Conservation (phyloP, 2,329 filamentous ascomycete species). For the Fusarium continuum region DNA sequence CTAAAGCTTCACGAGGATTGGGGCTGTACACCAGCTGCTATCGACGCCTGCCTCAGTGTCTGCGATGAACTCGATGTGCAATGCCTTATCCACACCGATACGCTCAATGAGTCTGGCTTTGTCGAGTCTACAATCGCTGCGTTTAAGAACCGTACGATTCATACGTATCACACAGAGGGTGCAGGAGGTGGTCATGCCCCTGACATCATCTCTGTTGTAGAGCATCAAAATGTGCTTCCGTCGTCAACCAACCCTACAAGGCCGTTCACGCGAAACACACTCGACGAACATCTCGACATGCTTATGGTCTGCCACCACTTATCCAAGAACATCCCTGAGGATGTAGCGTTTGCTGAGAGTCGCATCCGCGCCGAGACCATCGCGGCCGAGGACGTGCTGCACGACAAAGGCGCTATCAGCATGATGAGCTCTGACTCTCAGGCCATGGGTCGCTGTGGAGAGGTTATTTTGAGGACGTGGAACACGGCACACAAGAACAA, state of each 20-base stretch:
- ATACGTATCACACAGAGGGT: conserved; percentile 97
- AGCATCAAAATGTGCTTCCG: conserved; percentile 87
- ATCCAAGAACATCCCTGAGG: conserved; percentile 91
- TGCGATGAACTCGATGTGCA: conserved; percentile 94
- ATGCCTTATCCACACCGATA: conserved; percentile 94
- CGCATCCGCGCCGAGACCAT: conserved; percentile 97
- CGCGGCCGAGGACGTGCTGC: conserved; percentile 93
- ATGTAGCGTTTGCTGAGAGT: conserved; percentile 93
- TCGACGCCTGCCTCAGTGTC: conserved; percentile 84
- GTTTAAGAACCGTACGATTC: conserved; percentile 87
- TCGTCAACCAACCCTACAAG: conserved; percentile 92
- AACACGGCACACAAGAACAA: conserved; percentile 99
- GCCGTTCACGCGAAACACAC: conserved; percentile 88
- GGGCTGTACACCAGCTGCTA: conserved; percentile 90
- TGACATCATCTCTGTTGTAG: conserved; percentile 94
- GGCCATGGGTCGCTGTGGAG: conserved; percentile 95
- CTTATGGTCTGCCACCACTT: conserved; percentile 98
- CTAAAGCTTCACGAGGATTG: conserved; percentile 97
- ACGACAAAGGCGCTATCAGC: conserved; percentile 92
- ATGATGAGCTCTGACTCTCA: conserved; percentile 98
- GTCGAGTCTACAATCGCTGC: conserved; percentile 90
- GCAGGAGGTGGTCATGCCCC: conserved; percentile 94
- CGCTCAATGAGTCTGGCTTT: conserved; percentile 96
- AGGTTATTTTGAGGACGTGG: conserved; percentile 93
- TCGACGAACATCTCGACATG: conserved; percentile 98